phyloP scores from a whole-genome alignment of 768 basidiomycete genomes.

The Lactifluus volemus region DNA sequence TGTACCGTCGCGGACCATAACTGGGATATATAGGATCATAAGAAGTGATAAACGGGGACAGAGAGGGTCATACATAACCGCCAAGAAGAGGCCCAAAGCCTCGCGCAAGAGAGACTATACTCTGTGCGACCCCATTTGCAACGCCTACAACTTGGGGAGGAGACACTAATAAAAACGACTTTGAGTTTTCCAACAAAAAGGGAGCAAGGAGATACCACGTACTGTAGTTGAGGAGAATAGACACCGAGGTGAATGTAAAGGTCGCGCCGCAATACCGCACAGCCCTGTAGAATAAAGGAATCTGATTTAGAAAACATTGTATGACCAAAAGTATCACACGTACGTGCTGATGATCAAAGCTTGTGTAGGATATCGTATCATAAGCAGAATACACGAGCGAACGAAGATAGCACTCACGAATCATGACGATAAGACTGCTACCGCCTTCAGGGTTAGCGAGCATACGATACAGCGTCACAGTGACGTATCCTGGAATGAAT shows the following conservation, averaged over 20 bases:
- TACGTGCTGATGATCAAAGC: constrained; percentile 77
- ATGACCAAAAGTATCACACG: constrained; percentile 24
- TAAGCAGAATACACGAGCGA: constrained; percentile 6
- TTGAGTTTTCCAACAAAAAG: neutral
- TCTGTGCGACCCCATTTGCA: constrained; percentile 94
- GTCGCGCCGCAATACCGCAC: constrained; percentile 82
- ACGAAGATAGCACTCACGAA: constrained; percentile 38
- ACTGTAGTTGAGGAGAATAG: constrained; percentile 85
- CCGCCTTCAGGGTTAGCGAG: constrained; percentile 63
- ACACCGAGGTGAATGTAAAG: constrained; percentile 85
- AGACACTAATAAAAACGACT: constrained; percentile 50
- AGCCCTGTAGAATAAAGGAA: constrained; percentile 41
- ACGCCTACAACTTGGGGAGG: constrained; percentile 83
- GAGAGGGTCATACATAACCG: constrained; percentile 50
- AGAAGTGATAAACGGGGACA: neutral
- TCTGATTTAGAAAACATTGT: neutral
- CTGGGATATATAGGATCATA: constrained; percentile 1
- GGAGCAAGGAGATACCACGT: constrained; percentile 18
- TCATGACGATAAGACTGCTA: constrained; percentile 75
- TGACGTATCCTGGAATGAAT: constrained; percentile 86
- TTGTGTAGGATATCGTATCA: constrained; percentile 24
- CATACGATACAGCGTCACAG: constrained; percentile 61
- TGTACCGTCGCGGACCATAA: constrained; percentile 17
- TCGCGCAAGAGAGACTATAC: constrained; percentile 86
- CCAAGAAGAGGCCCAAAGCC: constrained; percentile 84